Conservation (phyloP, 495 filamentous ascomycete species). For the Aspergillus saccharolyticus region DNA sequence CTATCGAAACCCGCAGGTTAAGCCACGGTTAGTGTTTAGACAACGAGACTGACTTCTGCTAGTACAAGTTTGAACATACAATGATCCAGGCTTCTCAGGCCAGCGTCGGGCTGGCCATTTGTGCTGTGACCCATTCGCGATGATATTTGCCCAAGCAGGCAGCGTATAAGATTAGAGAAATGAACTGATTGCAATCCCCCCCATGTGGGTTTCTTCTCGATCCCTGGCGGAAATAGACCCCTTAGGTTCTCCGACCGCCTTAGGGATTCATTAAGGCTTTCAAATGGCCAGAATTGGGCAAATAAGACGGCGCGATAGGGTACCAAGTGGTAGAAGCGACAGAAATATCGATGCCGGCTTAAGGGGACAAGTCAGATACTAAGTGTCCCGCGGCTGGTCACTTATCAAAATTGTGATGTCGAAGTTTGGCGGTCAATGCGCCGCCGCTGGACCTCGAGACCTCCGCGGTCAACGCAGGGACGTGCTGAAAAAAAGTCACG, state of each 20-base stretch:
- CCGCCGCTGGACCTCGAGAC: too few species aligned
- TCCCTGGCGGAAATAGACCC: neutral
- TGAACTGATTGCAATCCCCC: conserved; percentile 9
- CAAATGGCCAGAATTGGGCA: neutral
- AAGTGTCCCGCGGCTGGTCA: neutral
- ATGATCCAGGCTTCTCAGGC: conserved; percentile 66
- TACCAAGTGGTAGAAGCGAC: too few species aligned
- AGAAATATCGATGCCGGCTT: too few species aligned
- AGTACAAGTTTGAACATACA: conserved; percentile 50
- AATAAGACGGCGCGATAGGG: neutral
- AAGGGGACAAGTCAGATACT: too few species aligned
- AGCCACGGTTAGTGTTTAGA: conserved; percentile 1
- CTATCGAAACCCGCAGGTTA: conserved; percentile 38
- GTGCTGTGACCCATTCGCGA: conserved; percentile 32
- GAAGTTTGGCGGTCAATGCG: conserved; percentile 1
- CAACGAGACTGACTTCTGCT: neutral
- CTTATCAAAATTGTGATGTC: neutral
- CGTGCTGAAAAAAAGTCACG: neutral
- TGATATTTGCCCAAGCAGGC: neutral
- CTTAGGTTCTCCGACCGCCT: neutral
- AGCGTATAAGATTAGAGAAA: conserved; percentile 17
- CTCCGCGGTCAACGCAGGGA: neutral
- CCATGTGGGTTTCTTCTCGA: conserved; percentile 17
- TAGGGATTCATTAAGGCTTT: neutral
- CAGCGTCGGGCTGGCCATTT: conserved; percentile 58